Conservation (phyloP, 2,329 filamentous ascomycete species). For the Clarireedia homoeocarpa region DNA sequence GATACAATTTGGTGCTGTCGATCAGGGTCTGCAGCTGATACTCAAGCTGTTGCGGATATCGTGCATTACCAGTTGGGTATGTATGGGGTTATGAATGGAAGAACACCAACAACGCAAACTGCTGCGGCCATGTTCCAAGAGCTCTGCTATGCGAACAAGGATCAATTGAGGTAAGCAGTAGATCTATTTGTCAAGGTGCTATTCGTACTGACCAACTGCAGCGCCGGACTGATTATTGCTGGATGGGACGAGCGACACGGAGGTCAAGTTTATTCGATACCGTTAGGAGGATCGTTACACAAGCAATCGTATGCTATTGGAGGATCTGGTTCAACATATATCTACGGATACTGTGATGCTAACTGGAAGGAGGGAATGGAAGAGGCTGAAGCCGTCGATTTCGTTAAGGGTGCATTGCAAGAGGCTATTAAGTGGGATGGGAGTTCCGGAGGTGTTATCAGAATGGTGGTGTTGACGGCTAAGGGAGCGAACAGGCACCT, state of each 20-base stretch:
- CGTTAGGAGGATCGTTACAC: conserved; percentile 91
- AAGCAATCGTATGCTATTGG: conserved; percentile 95
- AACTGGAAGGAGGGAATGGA: conserved; percentile 96
- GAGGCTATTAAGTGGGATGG: conserved; percentile 99
- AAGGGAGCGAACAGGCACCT: conserved; percentile 87
- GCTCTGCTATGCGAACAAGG: conserved; percentile 97
- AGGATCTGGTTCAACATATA: conserved; percentile 96
- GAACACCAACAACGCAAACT: conserved; percentile 87
- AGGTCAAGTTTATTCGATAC: conserved; percentile 96
- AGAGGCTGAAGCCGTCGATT: conserved; percentile 80
- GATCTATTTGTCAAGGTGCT: background rate
- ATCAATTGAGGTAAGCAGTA: conserved; percentile 68
- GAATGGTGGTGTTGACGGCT: conserved; percentile 91
- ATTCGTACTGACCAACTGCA: conserved; percentile 33
- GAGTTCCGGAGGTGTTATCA: conserved; percentile 94
- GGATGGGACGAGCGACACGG: conserved; percentile 93
- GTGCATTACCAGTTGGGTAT: conserved; percentile 93
- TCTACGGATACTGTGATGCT: conserved; percentile 96
- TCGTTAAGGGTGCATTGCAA: conserved; percentile 83
- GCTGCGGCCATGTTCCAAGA: conserved; percentile 96
- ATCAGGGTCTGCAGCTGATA: conserved; percentile 94
- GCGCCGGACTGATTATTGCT: conserved; percentile 96
- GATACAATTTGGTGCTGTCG: conserved; percentile 99
- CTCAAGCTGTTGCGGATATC: conserved; percentile 95
- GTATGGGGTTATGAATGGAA: conserved; percentile 84